Evolutionary conservation across 2,329 filamentous ascomycete genomes (phyloP), one percentile per base, ranked within the genome.

Genomic region (Eurotiales sp.): DNA sequence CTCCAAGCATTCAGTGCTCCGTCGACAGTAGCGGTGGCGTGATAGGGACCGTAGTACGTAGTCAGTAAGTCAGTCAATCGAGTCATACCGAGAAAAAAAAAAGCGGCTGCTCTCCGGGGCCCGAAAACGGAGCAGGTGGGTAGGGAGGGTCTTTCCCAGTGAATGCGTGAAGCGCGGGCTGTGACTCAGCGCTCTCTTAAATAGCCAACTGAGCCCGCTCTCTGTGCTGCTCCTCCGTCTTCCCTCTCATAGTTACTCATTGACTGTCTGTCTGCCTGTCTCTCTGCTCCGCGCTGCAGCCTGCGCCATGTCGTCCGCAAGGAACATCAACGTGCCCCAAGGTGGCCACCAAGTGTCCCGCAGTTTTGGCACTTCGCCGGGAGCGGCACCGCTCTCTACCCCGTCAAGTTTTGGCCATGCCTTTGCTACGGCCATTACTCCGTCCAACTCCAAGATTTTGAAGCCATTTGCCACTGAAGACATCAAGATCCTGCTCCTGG

Each of bases 381-480:
- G 78, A 42, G 77, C 86, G 41, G 83, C 83, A 46, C 91, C 93
- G 70, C 80, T 87, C 65, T 91, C 88, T 58, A 85, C 85, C 29
- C 75, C 83, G 30, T 79, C 84, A 53, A 86, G 84, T 73, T 80
- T 80, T 72, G 76, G 78, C 58, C 71, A 68, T 36, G 69, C 70
- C 37, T 72, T 78, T 30, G 36, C 23, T 19, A 34, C 34, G 15
- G 30, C 51, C 27, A 43, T 46, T 17, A 34, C 32, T 21, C 62
- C 72, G 59, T 58, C 72, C 30, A 72, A 75, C 49, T 62, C 69
- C 14, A 96, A 96, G 74, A 86, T 86, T 60, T 76, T 99, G 60
- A 96, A 96, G 76, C 93, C 93, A 14, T 99, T 99, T 74, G 86
- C 92, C 67, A 93, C 90, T 19, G 85, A 92, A 66, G 92, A 97